Percentiles rank a stretch among this genome's conserved stretches.
These are phyloP conservation scores for Fusarium siculi DNA, from an alignment of 2,329 filamentous ascomycete genomes.

Conservation along the genomic window DNA sequence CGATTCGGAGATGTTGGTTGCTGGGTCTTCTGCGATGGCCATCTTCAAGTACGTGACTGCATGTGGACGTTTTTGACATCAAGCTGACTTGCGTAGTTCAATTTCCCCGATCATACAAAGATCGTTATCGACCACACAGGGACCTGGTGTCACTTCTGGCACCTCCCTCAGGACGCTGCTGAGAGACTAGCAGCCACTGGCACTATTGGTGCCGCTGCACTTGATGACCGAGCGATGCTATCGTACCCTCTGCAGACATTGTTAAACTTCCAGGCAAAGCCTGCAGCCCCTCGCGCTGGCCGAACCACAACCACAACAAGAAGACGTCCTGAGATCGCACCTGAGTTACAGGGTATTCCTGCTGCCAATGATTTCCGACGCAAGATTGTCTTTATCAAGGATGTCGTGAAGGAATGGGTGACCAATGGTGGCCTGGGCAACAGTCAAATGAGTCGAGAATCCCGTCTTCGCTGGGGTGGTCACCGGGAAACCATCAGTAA, in stretches of 20 bases:
- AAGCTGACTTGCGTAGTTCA: conserved; percentile 67
- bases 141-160: conserved; percentile 81
- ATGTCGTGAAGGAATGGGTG: conserved; percentile 77
- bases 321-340: conserved; percentile 69
- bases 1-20: conserved; percentile 82
- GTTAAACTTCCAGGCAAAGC: conserved; percentile 71
- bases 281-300: conserved; percentile 53
- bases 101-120: conserved; percentile 90
- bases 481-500: conserved; percentile 64
- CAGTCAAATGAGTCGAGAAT: conserved; percentile 66
- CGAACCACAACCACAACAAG: conserved; percentile 60
- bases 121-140: conserved; percentile 80
- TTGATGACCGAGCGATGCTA: conserved; percentile 76
- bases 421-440: conserved; percentile 75
- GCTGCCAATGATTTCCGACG: conserved; percentile 77
- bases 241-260: conserved; percentile 79
- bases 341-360: conserved; percentile 71
- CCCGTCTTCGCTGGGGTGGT: conserved; percentile 68
- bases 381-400: conserved; percentile 79
- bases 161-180: conserved; percentile 77
- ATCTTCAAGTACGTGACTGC: conserved; percentile 69
- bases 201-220: conserved; percentile 75
- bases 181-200: conserved; percentile 71
- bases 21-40: conserved; percentile 84
- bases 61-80: not conserved